Percentiles rank a stretch among this genome's conserved stretches.
These are phyloP conservation scores for Puya raimondii DNA, from an alignment of 176 grass and related monocot genomes.

Conservation along the genomic window DNA sequence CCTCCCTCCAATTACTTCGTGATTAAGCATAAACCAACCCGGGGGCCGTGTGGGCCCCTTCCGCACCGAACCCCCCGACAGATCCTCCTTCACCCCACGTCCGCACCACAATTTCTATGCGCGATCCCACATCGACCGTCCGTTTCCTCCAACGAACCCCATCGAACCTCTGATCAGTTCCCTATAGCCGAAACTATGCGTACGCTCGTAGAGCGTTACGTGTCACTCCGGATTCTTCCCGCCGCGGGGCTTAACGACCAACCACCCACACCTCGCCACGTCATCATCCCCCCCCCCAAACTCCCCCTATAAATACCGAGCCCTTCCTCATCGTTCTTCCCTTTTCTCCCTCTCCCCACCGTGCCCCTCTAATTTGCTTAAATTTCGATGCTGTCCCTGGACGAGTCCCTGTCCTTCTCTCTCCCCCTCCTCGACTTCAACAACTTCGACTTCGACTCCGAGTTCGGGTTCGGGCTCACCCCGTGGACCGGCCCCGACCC, in stretches of 20 bases:
- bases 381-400: constrained; percentile 6
- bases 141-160: background rate
- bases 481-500: background rate
- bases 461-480: constrained; percentile 1
- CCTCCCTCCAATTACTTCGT: background rate
- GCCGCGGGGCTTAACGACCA: background rate
- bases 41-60: background rate
- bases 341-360: constrained; percentile 36
- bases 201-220: background rate
- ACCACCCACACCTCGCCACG: background rate
- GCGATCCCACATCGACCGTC: background rate
- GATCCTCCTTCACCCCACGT: background rate
- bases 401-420: background rate
- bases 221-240: background rate
- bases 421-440: constrained; percentile 13
- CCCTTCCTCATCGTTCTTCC: constrained; percentile 43
- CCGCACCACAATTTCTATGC: background rate
- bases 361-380: background rate
- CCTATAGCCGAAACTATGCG: background rate
- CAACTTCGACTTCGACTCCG: constrained; percentile 5
- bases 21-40: background rate
- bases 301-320: constrained; percentile 41
- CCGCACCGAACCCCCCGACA: background rate
- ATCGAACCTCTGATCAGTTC: background rate
- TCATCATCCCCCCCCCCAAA: background rate